Percentiles rank a stretch among this genome's conserved stretches.
These are phyloP conservation scores for Botrytis aclada DNA, from an alignment of 2,329 filamentous ascomycete species.

Conservation along the genomic window DNA sequence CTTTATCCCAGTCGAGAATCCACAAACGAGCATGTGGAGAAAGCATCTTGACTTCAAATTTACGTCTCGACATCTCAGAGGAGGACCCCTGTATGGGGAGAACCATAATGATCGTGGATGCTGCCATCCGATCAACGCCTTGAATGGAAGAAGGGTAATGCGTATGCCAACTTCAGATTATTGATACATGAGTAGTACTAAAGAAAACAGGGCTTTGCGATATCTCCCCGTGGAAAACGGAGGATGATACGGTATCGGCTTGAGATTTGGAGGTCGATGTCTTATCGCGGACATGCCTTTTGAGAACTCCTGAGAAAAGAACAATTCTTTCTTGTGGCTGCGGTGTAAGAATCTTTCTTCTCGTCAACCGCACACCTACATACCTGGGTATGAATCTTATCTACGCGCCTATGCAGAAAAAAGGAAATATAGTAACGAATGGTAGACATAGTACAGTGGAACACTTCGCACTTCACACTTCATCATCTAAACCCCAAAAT, in stretches of 20 bases:
- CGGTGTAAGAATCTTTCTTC: background rate
- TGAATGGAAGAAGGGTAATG: background rate
- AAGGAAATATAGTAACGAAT: background rate
- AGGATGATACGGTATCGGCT: background rate
- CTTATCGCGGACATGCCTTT: background rate
- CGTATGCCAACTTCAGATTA: background rate
- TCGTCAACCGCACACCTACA: background rate
- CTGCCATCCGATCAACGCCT: background rate
- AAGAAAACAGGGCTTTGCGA: background rate
- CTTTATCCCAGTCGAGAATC: background rate
- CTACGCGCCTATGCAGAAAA: background rate
- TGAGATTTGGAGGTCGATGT: background rate
- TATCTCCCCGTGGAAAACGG: background rate
- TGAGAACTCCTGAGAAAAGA: too few relatives aligned
- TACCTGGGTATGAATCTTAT: background rate
- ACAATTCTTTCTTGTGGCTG: too few relatives aligned
- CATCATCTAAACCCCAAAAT: background rate
- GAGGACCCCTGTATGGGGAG: background rate
- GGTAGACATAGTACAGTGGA: background rate
- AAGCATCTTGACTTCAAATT: background rate
- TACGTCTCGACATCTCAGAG: background rate
- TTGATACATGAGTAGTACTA: background rate
- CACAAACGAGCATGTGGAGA: background rate
- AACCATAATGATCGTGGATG: background rate
- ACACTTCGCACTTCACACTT: background rate